A percentile compares a stretch with the other conserved stretches of the same genome.
Conservation (phyloP, 129 eudicot species). For the Flaveria sonorensis region DNA sequence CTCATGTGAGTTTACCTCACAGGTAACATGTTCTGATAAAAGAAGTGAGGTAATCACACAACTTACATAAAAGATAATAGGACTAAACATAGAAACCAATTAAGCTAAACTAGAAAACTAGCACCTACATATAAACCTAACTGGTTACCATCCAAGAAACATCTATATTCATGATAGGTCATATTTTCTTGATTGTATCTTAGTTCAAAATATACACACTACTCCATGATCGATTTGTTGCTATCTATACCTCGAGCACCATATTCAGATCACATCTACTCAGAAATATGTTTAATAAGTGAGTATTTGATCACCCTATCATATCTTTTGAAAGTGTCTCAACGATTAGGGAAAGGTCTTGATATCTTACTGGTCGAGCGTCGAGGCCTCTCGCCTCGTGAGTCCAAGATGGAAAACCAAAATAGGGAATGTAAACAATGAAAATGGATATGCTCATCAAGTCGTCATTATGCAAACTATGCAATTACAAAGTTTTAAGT, state of each 20-base stretch:
- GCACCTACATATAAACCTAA: not conserved
- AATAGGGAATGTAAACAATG: not conserved
- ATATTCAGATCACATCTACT: too few species aligned
- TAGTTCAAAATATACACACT: not conserved
- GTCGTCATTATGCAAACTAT: conserved; percentile 25
- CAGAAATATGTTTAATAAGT: too few species aligned
- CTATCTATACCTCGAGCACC: too few species aligned
- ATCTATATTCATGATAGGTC: not conserved
- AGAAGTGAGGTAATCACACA: not conserved
- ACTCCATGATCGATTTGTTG: too few species aligned
- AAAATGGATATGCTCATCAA: not conserved
- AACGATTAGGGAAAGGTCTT: too few species aligned
- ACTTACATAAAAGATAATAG: not conserved
- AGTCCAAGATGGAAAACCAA: not conserved
- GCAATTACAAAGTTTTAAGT: conserved; percentile 10
- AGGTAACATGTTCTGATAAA: too few species aligned
- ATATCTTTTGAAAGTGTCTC: too few species aligned
- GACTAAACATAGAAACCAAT: not conserved
- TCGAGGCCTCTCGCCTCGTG: too few species aligned
- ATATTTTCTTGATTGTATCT: not conserved
- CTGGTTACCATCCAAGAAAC: not conserved
- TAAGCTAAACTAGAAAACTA: not conserved
- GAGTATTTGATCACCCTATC: too few species aligned
- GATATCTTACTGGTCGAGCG: too few species aligned
- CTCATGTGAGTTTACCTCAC: too few species aligned